Base-by-base conservation (phyloP, 1,139 yeast genomes). In the Sugiyamaella neomexicana region DNA sequence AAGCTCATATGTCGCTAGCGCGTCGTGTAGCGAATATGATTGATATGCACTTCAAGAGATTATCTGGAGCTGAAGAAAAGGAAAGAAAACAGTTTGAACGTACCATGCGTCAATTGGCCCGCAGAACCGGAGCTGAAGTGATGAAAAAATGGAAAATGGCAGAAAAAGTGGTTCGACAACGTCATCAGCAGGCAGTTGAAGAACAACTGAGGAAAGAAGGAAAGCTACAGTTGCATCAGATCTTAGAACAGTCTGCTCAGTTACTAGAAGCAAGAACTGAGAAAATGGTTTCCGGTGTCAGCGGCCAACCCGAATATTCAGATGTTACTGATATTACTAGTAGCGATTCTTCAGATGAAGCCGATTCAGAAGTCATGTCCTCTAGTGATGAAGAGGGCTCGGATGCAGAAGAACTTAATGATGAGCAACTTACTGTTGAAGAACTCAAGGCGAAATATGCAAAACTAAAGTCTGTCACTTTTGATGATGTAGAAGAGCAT, bases 111-210 rank as follows among this genome's bases (percentile, higher is more conserved):
- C 82, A 80, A 55, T 72, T 91, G 36, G 96, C 97, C 31, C 81
- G 90, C 62, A 78, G 83, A 54, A 89, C 95, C 0, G 85, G 88
- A 1, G 85, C 83, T 61, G 91, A 93, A 37, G 96, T 93, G 8
- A 85, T 86, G 72, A 89, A 85, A 67, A 84, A 95, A 67, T 95
- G 99, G 99, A 75, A 78, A 27, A 79, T 91, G 54, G 99, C 98
- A 1, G 88, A 85, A 59, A 90, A 89, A 66, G 97, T 95, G 43
- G 78, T 76, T 1, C 75, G 79, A 50, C 76, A 74, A 60, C 68
- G 75, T 29, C 66, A 68, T 25, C 71, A 69, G 50, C 69, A 64
- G 45, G 63, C 59, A 31, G 60, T 64, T 25, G 75, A 69, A 53
- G 79, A 72, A 43, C 69, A 70, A 74, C 88, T 70, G 81, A 88